Base-by-base conservation (phyloP, 768 basidiomycete genomes). In the Pleurotus platypus region DNA sequence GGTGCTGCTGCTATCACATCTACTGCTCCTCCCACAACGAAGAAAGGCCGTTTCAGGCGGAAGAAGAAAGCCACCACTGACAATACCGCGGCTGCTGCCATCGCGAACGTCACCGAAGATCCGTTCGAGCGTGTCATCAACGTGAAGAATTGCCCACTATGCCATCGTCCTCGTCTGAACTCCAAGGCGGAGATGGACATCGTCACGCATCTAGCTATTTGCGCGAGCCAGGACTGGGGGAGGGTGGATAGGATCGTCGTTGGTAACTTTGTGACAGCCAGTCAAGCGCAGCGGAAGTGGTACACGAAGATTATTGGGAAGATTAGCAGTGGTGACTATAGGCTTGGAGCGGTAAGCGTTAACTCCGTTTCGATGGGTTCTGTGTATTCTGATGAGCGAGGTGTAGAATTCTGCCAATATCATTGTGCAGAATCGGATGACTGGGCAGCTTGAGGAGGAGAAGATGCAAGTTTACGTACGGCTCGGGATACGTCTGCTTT, bases 231-330 rank as follows among this genome's bases (percentile, higher is more conserved):
- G 62, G 97, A 98, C 68, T 98, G 95, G 94, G 85, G 80, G 38
- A 82, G 86, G 58, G 88, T 98, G 26, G 89, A 97, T 64, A 70
- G 87, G 60, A 92, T 98, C 61, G 85, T 97, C 45, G 94, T 96
- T 11, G 88, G 91, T 15, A 94, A 96, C 67, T 99, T 92, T 62
- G 95, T 98, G 2, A 98, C 95, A 0, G 88, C 92, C 4, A 86
- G 82, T 61, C 94, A 97, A 75, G 96, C 96, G 60, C 95, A 98
- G 77, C 78, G 96, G 66, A 99, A 99, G 74, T 98, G 93, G 89
- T 90, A 95, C 67, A 94, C 93, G 60, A 92, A 89, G 75, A 81
- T 98, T 39, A 80, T 98, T 54, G 79, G 83, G 20, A 94, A 94
- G 72, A 84, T 97, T 4, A 88, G 90, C 0, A 84, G 83, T 61